Conservation (phyloP, 371 early-diverging fungal species). For the Blakeslea trispora region DNA sequence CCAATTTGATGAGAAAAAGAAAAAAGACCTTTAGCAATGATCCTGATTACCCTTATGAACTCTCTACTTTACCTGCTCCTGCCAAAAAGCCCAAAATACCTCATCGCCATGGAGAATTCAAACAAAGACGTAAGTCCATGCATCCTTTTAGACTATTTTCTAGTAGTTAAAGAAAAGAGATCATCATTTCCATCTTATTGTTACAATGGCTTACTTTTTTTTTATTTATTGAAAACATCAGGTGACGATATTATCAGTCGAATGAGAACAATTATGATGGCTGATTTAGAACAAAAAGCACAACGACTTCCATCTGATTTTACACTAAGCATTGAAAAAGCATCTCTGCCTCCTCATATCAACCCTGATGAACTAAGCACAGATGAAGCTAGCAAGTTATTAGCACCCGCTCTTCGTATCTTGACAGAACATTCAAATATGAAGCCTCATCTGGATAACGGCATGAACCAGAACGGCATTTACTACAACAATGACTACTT, state of each 20-base stretch:
- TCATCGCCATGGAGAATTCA: slow-evolving; percentile 53
- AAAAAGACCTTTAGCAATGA: slow-evolving; percentile 35
- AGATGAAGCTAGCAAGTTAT: slow-evolving; percentile 32
- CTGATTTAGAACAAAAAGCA: slow-evolving; percentile 48
- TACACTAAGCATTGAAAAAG: slow-evolving; percentile 37
- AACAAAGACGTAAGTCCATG: slow-evolving; percentile 42
- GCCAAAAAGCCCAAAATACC: slow-evolving; percentile 50
- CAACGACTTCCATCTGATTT: slow-evolving; percentile 29
- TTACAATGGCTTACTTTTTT: too few relatives aligned
- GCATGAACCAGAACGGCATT: slow-evolving; percentile 57
- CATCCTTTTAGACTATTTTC: too few relatives aligned
- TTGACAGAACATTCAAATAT: slow-evolving; percentile 41
- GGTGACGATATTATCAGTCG: slow-evolving; percentile 51
- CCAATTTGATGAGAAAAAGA: slow-evolving; percentile 46
- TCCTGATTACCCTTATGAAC: slow-evolving; percentile 20
- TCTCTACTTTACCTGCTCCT: slow-evolving; percentile 27
- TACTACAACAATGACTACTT: slow-evolving; percentile 53
- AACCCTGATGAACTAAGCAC: slow-evolving; percentile 19
- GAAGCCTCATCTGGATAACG: slow-evolving; percentile 52
- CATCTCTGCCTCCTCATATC: slow-evolving; percentile 9
- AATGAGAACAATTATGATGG: slow-evolving; percentile 38
- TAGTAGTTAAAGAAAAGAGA: too few relatives aligned
- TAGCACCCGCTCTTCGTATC: slow-evolving; percentile 35
- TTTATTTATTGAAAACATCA: slow-evolving; percentile 6
- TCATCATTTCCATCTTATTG: too few relatives aligned